Evolutionary conservation across 2,329 filamentous ascomycete species (phyloP), one percentile per base, ranked within the genome.

Genomic region (Chaetomiaceae sp.): DNA sequence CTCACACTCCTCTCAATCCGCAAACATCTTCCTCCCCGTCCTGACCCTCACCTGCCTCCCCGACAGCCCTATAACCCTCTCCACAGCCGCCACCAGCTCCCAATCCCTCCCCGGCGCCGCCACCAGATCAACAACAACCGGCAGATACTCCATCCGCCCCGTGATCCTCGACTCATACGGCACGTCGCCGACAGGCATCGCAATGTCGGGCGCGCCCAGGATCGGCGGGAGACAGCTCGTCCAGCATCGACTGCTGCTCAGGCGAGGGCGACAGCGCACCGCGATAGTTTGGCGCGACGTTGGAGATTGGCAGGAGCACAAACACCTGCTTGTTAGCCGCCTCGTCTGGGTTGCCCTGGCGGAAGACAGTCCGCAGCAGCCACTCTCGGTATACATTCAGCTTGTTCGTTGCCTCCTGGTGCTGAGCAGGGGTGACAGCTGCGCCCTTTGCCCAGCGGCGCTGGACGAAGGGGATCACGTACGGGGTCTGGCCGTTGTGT

Each of bases 181-280:
- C 16, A 38, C 35, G 16, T 38, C 35, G 16, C 35, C 35, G 20
- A 38, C 16, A 8, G 17, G 35, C 16, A 38, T 17, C n/a, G 21
- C 33, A 9, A 46, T 39, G 16, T 46, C 33, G 5, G 44, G 44
- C 4, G 44, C 21, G 3, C 44, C 44, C 19, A 46, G 34, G 17
- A 46, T 46, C 19, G 44, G 44, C 7, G 31, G 34, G 14, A 46
- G 23, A 46, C 27, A 46, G 20, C 44, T 37, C 44, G 20, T 46
- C 44, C 9, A 46, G 44, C 9, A 20, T 33, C 14, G 33, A 46
- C 34, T 46, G 44, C 5, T 46, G 33, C 34, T 46, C 44, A 7
- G 44, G 33, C 9, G 44, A 46, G 8, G 38, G 9, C 5, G 35
- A 38, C 2, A 16, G 16, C 35, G 9, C 16, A 8, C 20, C 35